These are phyloP conservation scores for Corymbia citriodora DNA, from an alignment of 441 rosid species.

Conservation along the genomic window DNA sequence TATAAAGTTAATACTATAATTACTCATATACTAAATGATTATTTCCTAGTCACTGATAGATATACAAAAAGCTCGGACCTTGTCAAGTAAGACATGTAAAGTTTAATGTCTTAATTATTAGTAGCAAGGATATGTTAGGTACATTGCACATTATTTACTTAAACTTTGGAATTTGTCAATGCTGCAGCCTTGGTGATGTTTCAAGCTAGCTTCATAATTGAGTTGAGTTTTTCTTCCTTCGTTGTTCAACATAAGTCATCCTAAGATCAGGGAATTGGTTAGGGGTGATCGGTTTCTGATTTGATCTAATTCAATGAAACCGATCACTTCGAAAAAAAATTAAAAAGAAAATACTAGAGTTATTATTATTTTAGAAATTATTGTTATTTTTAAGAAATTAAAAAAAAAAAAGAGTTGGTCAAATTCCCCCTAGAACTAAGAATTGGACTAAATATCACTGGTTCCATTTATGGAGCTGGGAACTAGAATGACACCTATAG, in stretches of 20 bases:
- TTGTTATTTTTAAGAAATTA: no score
- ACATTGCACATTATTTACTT: background rate
- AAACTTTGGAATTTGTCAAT: background rate
- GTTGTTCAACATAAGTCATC: background rate
- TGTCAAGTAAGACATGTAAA: fast-evolving
- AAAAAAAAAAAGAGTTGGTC: no score
- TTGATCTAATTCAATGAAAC: no score
- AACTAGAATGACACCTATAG: no score
- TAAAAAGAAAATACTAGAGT: no score
- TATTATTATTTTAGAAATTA: no score
- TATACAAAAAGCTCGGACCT: background rate
- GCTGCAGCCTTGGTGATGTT: background rate
- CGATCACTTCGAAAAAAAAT: no score
- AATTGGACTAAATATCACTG: no score
- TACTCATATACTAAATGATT: background rate
- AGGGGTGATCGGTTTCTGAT: no score
- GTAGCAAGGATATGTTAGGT: background rate
- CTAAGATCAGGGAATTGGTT: background rate
- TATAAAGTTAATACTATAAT: background rate
- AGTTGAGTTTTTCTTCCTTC: background rate
- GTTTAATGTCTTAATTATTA: background rate
- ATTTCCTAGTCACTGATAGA: background rate
- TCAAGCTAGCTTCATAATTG: background rate
- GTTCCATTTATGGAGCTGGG: no score
- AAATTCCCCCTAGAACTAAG: no score